phyloP scores from a whole-genome alignment of 1,284 basidiomycete genomes.

The Anthracocystis panici-leucophaei region DNA sequence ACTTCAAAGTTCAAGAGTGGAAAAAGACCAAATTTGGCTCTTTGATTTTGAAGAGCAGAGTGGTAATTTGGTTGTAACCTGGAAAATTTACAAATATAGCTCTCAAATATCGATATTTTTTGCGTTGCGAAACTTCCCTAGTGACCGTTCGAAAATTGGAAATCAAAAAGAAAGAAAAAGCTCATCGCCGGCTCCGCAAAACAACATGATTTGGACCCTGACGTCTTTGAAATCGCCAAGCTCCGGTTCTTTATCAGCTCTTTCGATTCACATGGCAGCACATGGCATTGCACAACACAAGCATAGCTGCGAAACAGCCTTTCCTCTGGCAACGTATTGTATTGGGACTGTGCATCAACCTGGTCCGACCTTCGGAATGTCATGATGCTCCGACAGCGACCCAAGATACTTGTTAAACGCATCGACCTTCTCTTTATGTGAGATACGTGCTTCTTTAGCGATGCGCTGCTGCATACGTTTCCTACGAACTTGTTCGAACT shows the following conservation, averaged over 20 bases:
- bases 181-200: not conserved
- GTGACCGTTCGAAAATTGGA: not conserved
- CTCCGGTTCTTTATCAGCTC: not conserved
- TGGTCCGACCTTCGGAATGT: conserved; percentile 82
- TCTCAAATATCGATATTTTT: too few relatives aligned
- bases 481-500: conserved; percentile 87
- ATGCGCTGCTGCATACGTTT: conserved; percentile 84
- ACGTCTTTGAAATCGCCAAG: not conserved
- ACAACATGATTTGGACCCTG: conserved; percentile 7
- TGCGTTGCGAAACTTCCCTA: too few relatives aligned
- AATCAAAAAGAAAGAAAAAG: not conserved
- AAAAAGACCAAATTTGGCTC: too few relatives aligned
- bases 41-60: too few relatives aligned
- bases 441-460: conserved; percentile 82
- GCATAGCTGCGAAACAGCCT: too few relatives aligned
- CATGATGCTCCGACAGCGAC: conserved; percentile 88
- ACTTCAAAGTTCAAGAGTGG: too few relatives aligned
- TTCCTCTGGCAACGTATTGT: not conserved
- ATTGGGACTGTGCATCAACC: conserved; percentile 23
- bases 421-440: conserved; percentile 94
- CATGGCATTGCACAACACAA: not conserved
- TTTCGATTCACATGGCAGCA: not conserved
- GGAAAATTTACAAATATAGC: too few relatives aligned
- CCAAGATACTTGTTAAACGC: conserved; percentile 88
- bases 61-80: too few relatives aligned